Percentiles rank a stretch among this genome's conserved stretches.
Conservation (phyloP, 768 basidiomycete species). For the Thelephora ganbajun region DNA sequence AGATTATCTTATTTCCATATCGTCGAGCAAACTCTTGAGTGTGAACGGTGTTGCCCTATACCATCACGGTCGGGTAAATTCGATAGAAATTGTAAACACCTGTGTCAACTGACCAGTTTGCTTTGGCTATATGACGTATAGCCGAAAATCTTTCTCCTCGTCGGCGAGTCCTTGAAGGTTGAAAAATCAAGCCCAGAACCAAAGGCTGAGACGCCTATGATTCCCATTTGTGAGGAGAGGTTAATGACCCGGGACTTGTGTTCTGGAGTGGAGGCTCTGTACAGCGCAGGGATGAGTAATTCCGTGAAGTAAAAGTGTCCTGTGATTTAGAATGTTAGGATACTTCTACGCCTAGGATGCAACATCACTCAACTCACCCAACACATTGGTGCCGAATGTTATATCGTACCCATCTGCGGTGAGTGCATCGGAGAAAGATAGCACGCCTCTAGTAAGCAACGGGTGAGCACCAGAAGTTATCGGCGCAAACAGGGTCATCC, state of each 20-base stretch:
- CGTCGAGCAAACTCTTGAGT: conserved; percentile 28
- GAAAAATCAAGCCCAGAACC: conserved; percentile 4
- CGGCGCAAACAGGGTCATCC: not conserved
- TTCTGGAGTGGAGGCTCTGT: conserved; percentile 18
- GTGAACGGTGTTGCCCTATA: conserved; percentile 20
- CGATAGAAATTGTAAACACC: not conserved
- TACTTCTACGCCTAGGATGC: conserved; percentile 5
- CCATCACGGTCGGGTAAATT: not conserved
- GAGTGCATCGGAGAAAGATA: conserved; percentile 14
- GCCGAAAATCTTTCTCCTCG: conserved; percentile 4
- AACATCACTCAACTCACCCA: conserved; percentile 14
- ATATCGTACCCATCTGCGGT: conserved; percentile 28
- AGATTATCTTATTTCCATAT: conserved; percentile 27
- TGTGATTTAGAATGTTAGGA: conserved; percentile 3
- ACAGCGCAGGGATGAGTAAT: conserved; percentile 21
- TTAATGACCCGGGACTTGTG: conserved; percentile 23
- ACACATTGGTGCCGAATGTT: conserved; percentile 25
- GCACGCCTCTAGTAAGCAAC: conserved; percentile 17
- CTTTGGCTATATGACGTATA: conserved; percentile 12
- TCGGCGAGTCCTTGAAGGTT: conserved; percentile 10
- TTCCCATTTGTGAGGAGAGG: conserved; percentile 8
- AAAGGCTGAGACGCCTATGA: not conserved
- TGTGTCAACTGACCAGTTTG: conserved; percentile 23
- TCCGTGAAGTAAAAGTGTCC: conserved; percentile 22
- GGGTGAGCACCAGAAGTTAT: not conserved